phyloP scores from a whole-genome alignment of 257 asterid genomes.

The Penstemon davidsonii region DNA sequence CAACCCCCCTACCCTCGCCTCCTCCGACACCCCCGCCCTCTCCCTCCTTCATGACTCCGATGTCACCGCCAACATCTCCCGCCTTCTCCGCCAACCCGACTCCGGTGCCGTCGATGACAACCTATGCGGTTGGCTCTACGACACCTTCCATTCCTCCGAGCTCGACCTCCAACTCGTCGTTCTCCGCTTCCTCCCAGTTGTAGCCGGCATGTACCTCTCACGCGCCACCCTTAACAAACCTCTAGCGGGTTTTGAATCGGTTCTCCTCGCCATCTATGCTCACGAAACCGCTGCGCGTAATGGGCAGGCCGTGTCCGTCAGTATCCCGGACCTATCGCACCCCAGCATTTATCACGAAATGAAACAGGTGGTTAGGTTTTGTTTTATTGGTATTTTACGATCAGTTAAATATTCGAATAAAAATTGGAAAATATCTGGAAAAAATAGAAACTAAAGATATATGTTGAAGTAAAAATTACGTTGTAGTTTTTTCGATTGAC shows the following conservation, averaged over 20 bases:
- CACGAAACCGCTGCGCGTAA: constrained; percentile 62
- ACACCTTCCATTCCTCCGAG: constrained; percentile 76
- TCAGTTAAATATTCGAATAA: too few species aligned
- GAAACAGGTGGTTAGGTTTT: constrained; percentile 25
- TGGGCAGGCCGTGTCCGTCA: constrained; percentile 61
- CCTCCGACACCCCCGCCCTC: constrained; percentile 68
- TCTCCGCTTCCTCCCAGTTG: constrained; percentile 71
- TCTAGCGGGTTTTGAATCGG: constrained; percentile 80
- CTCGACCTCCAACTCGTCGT: constrained; percentile 79
- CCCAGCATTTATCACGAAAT: constrained; percentile 81
- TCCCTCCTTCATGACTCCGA: constrained; percentile 65
- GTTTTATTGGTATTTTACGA: too few species aligned
- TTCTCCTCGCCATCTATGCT: constrained; percentile 73
- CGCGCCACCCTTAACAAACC: constrained; percentile 71
- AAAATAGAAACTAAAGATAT: too few species aligned
- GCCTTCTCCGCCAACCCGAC: constrained; percentile 68
- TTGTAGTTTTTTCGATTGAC: too few species aligned
- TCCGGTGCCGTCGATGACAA: constrained; percentile 79
- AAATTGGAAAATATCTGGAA: too few species aligned
- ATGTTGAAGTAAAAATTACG: too few species aligned
- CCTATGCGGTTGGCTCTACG: constrained; percentile 96
- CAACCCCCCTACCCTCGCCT: constrained; percentile 47
- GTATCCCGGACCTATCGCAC: constrained; percentile 68
- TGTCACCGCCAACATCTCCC: constrained; percentile 51
- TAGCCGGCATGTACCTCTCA: constrained; percentile 78